Conservation (phyloP, 371 early-diverging fungal species). For the Coelomomyces lativittatus region DNA sequence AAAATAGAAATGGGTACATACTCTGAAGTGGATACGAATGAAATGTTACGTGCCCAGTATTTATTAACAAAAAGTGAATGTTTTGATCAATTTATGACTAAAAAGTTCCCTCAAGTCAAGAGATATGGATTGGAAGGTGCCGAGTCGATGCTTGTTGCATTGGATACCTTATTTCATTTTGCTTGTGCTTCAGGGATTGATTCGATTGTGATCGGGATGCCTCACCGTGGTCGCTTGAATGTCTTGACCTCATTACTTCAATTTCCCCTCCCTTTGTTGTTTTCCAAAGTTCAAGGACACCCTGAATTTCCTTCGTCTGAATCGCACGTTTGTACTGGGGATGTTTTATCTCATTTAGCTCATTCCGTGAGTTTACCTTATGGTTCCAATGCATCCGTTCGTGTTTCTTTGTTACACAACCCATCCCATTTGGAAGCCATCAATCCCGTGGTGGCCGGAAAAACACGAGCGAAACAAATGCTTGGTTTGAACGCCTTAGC, state of each 20-base stretch:
- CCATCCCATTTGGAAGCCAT: constrained; percentile 88
- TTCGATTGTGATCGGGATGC: constrained; percentile 77
- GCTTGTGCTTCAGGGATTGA: constrained; percentile 46
- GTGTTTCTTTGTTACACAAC: constrained; percentile 73
- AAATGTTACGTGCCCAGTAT: no score
- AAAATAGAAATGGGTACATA: no score
- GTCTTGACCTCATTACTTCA: constrained; percentile 64
- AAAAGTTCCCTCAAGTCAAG: constrained; percentile 82
- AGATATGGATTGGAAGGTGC: constrained; percentile 90
- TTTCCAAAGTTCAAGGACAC: constrained; percentile 78
- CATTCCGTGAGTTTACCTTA: constrained; percentile 56
- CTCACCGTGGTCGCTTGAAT: constrained; percentile 90
- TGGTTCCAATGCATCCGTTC: constrained; percentile 28
- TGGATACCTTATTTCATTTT: constrained; percentile 63
- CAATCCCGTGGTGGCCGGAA: constrained; percentile 86
- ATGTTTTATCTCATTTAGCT: constrained; percentile 72
- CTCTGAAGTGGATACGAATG: no score
- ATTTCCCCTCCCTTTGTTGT: constrained; percentile 58
- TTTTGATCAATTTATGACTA: constrained; percentile 89
- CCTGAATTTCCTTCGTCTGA: constrained; percentile 52
- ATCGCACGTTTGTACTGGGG: constrained; percentile 53
- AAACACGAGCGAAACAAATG: constrained; percentile 80
- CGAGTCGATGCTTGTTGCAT: constrained; percentile 83
- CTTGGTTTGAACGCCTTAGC: constrained; percentile 75
- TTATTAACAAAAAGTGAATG: constrained; percentile 9